Evolutionary conservation across 1,284 basidiomycete species (phyloP).

Genomic region (Moniliella sp.): DNA sequence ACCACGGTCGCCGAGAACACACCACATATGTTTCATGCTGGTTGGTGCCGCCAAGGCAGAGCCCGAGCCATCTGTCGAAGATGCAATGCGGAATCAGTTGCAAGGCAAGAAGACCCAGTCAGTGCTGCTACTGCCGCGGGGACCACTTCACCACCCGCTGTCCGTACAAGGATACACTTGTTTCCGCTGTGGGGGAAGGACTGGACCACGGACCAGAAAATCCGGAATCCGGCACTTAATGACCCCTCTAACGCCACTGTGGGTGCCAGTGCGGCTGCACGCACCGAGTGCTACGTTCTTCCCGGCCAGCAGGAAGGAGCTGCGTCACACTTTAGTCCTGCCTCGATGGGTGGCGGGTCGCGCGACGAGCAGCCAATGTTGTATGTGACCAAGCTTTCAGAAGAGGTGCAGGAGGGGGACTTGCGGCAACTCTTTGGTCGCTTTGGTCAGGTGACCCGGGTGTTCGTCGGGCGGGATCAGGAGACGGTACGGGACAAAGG

Average conservation of each 20-base stretch:
- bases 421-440: conserved; percentile 62
- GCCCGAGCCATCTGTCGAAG: conserved; percentile 50
- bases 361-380: conserved; percentile 87
- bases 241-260: conserved; percentile 29
- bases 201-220: conserved; percentile 41
- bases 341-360: too few relatives aligned
- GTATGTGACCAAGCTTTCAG: conserved; percentile 85
- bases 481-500: conserved; percentile 89
- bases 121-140: conserved; percentile 84
- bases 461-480: conserved; percentile 82
- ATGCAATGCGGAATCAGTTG: conserved; percentile 50
- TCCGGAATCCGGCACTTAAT: conserved; percentile 14
- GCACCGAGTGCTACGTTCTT: too few relatives aligned
- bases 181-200: conserved; percentile 44
- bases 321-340: too few relatives aligned
- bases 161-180: conserved; percentile 78
- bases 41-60: conserved; percentile 39
- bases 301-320: too few relatives aligned
- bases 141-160: conserved; percentile 95
- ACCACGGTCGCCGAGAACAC: conserved; percentile 89
- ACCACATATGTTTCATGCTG: conserved; percentile 57
- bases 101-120: conserved; percentile 59
- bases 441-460: conserved; percentile 50
- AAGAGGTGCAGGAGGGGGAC: conserved; percentile 84
- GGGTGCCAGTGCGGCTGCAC: conserved; percentile 17